Conservation (phyloP, 176 grass and related monocot species). For the Lolium multiflorum region DNA sequence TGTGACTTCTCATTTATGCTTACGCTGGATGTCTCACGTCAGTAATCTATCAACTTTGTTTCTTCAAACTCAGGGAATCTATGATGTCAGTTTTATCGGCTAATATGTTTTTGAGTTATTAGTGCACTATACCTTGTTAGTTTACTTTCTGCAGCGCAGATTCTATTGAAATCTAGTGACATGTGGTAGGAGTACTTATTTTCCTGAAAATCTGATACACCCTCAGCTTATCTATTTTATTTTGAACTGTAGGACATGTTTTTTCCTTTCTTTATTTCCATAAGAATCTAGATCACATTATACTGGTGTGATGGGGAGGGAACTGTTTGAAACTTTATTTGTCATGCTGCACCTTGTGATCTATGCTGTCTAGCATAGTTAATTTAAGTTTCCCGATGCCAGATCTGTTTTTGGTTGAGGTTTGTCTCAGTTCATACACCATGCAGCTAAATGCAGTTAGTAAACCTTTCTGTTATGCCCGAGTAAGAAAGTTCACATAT, state of each 20-base stretch:
- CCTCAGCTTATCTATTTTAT: neutral
- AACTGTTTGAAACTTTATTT: neutral
- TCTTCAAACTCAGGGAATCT: neutral
- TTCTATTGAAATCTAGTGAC: neutral
- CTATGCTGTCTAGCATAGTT: neutral
- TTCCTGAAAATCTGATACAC: neutral
- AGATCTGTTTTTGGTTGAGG: too few relatives aligned
- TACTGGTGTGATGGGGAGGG: neutral
- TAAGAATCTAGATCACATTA: neutral
- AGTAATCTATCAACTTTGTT: neutral
- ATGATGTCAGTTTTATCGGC: neutral
- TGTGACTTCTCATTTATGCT: neutral
- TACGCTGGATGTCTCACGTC: neutral
- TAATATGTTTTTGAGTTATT: constrained; percentile 10
- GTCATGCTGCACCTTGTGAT: neutral
- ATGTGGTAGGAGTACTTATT: neutral
- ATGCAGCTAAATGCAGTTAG: neutral
- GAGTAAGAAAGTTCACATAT: too few relatives aligned
- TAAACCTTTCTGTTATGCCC: neutral
- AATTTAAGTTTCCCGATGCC: neutral
- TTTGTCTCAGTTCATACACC: neutral
- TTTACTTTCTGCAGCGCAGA: neutral
- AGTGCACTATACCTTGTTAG: neutral
- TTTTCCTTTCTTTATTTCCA: neutral
- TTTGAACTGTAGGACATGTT: neutral